phyloP scores from a whole-genome alignment of 2,329 filamentous ascomycete genomes.

The Colletotrichum liaoningense region DNA sequence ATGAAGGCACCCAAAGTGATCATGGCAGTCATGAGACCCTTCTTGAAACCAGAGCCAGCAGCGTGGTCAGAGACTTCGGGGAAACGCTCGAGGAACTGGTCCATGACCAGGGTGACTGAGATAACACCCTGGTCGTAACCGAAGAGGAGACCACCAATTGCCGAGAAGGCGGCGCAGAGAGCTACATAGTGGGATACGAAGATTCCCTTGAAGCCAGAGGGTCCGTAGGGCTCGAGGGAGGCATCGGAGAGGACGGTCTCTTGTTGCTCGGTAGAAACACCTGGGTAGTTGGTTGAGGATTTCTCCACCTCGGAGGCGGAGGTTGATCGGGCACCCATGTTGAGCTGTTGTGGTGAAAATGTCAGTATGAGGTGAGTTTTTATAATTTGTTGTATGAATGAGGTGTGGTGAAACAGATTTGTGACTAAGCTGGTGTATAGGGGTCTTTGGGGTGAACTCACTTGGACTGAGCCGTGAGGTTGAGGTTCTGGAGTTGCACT shows the following conservation, averaged over 20 bases:
- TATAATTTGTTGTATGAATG: no score
- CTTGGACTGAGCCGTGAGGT: not conserved
- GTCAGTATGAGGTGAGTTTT: not conserved
- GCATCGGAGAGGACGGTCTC: slow-evolving; percentile 35
- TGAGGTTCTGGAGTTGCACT: not conserved
- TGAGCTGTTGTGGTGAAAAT: not conserved
- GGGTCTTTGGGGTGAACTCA: slow-evolving; percentile 16
- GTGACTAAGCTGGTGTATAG: slow-evolving; percentile 7
- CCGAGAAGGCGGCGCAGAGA: slow-evolving; percentile 41
- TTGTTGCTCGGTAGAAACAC: slow-evolving; percentile 38
- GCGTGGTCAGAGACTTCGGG: slow-evolving; percentile 45
- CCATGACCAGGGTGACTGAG: slow-evolving; percentile 45
- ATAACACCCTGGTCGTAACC: slow-evolving; percentile 62
- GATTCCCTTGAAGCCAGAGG: slow-evolving; percentile 46
- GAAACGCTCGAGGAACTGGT: slow-evolving; percentile 50
- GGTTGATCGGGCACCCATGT: slow-evolving; percentile 28
- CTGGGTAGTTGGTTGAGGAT: slow-evolving; percentile 24
- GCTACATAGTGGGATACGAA: slow-evolving; percentile 46
- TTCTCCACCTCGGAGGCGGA: slow-evolving; percentile 37
- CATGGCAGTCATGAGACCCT: slow-evolving; percentile 49
- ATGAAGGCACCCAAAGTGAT: slow-evolving; percentile 63
- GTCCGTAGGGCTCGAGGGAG: slow-evolving; percentile 40
- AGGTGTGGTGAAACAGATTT: slow-evolving; percentile 2
- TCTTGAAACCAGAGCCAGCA: slow-evolving; percentile 49
- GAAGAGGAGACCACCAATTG: slow-evolving; percentile 45